Base-by-base conservation (phyloP, 2,329 filamentous ascomycete genomes). In the Grosmannia penicillata region DNA sequence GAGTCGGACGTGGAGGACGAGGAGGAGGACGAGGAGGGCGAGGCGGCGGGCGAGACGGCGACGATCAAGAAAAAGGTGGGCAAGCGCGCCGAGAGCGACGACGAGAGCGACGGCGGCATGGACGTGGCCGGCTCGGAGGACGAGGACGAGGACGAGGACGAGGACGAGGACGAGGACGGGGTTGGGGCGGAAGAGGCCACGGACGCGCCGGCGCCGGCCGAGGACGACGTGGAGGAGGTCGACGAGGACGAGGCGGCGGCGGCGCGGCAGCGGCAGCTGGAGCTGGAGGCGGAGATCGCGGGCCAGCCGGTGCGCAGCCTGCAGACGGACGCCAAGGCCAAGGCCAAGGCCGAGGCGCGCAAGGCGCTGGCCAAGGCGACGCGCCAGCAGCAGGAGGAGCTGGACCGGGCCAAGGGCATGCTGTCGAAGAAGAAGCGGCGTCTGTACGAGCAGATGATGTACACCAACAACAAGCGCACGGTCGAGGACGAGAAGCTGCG, bases 351-450 rank as follows among this genome's bases (percentile, higher is more conserved):
- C 48, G 81, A 83, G 49, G 78, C 75, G 14, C 72, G 68, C 48
- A 81, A 82, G 54, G 74, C 74, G 50, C 65, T 78, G 23, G 69
- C 72, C 48, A 80, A 79, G 64, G 78, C 82, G 60, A 72, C 75
- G 26, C 72, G 75, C 43, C 70, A 77, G 52, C 82, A 91, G 54
- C 78, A 81, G 4, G 91, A 96, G 59, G 87, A 96, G 51, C 61
- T 93, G 42, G 86, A 94, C 59, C 72, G 89, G 45, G 80, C 84
- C 57, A 95, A 94, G 75, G 91, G 93, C 65, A 98, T 98, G 91
- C 78, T 96, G 68, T 83, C 82, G 59, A 83, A 93, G 60, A 91
- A 93, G 74, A 98, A 96, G 77, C 72, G 91, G 53, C 95, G 95
- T 76, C 66, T 95, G 53, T 81, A 89, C 49, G 91, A 96, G 68